Evolutionary conservation across 129 eudicot genomes (phyloP).

Genomic region (Flaveria brownii): DNA sequence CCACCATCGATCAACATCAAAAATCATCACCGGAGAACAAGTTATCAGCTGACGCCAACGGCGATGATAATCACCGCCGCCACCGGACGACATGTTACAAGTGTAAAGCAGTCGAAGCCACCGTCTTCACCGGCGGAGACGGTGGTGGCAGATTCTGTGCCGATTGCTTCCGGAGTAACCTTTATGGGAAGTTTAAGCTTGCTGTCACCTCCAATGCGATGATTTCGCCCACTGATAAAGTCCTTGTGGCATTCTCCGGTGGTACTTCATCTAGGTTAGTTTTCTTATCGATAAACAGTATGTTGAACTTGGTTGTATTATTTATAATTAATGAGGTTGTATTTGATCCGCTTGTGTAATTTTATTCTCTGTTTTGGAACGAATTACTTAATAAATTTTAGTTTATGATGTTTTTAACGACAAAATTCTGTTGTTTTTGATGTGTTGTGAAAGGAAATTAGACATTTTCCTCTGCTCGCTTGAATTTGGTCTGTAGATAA

Average conservation of each 20-base stretch:
- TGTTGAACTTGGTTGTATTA: neutral
- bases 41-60: neutral
- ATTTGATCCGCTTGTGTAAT: neutral
- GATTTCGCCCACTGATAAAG: constrained; percentile 88
- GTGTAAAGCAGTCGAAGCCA: constrained; percentile 65
- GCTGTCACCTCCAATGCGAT: constrained; percentile 85
- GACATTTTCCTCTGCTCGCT: neutral
- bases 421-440: constrained; percentile 8
- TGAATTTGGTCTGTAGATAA: neutral
- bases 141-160: constrained; percentile 58
- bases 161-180: constrained; percentile 75
- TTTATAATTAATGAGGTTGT: neutral
- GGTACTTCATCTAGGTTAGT: constrained; percentile 80
- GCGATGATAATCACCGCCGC: constrained; percentile 22
- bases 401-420: neutral
- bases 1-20: neutral
- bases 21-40: neutral
- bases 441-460: neutral
- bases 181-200: constrained; percentile 83
- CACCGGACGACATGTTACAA: constrained; percentile 52
- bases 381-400: neutral
- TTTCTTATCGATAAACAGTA: neutral
- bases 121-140: constrained; percentile 48
- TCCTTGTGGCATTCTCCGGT: constrained; percentile 97
- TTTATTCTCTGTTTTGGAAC: neutral